Conservation (phyloP, 2,329 filamentous ascomycete genomes). For the Fusarium nelsonii region DNA sequence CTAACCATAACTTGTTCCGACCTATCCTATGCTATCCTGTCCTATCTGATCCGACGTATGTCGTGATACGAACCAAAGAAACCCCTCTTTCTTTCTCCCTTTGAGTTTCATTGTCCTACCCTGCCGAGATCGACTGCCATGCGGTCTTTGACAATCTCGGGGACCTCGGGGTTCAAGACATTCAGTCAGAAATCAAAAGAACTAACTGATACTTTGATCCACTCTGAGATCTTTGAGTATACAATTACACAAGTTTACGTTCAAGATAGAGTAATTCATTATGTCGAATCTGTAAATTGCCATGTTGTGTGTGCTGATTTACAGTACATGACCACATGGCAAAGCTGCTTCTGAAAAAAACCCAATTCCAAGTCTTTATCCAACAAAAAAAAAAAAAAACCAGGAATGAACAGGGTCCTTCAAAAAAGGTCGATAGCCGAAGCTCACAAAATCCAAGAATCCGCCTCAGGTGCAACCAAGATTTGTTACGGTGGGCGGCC, state of each 20-base stretch:
- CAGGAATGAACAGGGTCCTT: not conserved
- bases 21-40: not conserved
- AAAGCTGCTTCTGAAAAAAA: not conserved
- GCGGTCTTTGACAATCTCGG: not conserved
- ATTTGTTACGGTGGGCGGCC: conserved; percentile 12
- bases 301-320: not conserved
- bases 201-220: not conserved
- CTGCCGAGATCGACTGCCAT: not conserved
- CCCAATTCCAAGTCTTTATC: not conserved
- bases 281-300: no score
- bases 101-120: not conserved
- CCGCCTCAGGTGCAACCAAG: conserved; percentile 12
- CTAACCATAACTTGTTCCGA: not conserved
- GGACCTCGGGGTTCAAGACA: conserved; percentile 4
- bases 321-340: not conserved
- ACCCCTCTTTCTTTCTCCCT: conserved; percentile 3
- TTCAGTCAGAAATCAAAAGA: not conserved
- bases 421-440: conserved; percentile 5
- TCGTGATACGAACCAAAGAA: not conserved
- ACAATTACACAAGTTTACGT: no score
- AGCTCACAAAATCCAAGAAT: not conserved
- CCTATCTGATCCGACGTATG: not conserved
- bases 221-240: not conserved
- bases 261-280: not conserved
- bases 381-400: not conserved